A percentile compares a stretch with the other conserved stretches of the same genome.
These are phyloP conservation scores for Aspergillus ochraceoroseus DNA, from an alignment of 2,329 filamentous ascomycete genomes.

Conservation along the genomic window DNA sequence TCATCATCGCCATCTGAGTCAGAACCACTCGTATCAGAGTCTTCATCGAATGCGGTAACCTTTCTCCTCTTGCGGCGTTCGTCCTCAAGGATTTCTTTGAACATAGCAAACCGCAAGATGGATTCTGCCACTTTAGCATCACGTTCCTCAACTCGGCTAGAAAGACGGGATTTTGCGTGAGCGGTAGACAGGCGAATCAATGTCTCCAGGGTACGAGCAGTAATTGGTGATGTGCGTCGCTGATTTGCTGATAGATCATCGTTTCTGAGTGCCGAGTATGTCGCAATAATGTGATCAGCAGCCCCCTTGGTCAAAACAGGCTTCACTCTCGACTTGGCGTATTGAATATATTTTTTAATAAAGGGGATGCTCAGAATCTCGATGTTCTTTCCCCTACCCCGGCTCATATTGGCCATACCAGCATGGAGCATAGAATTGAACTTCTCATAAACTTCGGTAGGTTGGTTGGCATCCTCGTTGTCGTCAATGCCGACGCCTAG, in stretches of 20 bases:
- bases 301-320: constrained; percentile 86
- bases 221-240: constrained; percentile 88
- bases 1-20: constrained; percentile 36
- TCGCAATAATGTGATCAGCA: constrained; percentile 82
- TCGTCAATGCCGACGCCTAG: constrained; percentile 81
- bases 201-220: constrained; percentile 92
- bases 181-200: constrained; percentile 96
- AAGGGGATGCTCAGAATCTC: constrained; percentile 95
- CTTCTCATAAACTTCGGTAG: constrained; percentile 91
- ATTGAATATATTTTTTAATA: constrained; percentile 99
- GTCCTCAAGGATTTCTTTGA: constrained; percentile 83
- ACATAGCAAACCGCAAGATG: constrained; percentile 88
- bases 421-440: constrained; percentile 94
- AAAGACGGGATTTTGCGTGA: constrained; percentile 87
- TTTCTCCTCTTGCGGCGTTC: constrained; percentile 80
- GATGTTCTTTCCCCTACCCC: constrained; percentile 68
- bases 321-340: constrained; percentile 87
- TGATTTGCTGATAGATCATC: constrained; percentile 95
- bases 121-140: constrained; percentile 84
- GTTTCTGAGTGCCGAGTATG: constrained; percentile 89
- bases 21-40: constrained; percentile 46
- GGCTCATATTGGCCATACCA: constrained; percentile 73
- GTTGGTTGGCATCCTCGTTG: constrained; percentile 64
- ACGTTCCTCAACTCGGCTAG: constrained; percentile 78
- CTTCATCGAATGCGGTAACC: constrained; percentile 62